These are phyloP conservation scores for Dactylellina leptospora DNA, from an alignment of 2,329 filamentous ascomycete genomes.

Conservation along the genomic window DNA sequence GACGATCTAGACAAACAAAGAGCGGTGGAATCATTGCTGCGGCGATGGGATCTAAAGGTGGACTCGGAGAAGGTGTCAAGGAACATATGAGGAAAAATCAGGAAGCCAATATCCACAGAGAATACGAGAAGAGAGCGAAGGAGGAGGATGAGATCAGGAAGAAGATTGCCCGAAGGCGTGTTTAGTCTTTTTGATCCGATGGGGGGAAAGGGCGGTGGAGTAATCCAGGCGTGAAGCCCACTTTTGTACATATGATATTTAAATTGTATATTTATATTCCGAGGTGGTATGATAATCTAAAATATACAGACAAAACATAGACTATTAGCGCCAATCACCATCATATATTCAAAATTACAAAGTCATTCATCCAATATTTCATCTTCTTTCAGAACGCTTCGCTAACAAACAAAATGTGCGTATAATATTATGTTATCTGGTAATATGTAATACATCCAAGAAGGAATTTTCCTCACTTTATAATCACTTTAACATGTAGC, in stretches of 20 bases:
- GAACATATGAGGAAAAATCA: constrained; percentile 58
- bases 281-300: too few species aligned
- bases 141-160: constrained; percentile 59
- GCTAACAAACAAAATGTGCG: too few species aligned
- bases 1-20: constrained; percentile 12
- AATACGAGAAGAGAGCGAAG: constrained; percentile 58
- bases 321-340: too few species aligned
- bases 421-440: constrained; percentile 1
- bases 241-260: constrained; percentile 28
- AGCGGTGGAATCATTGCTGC: constrained; percentile 53
- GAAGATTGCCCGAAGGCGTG: constrained; percentile 7
- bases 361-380: too few species aligned
- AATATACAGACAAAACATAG: too few species aligned
- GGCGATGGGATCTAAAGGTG: constrained; percentile 55
- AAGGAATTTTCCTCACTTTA: constrained; percentile 5
- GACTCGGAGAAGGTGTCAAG: constrained; percentile 57
- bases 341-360: not conserved
- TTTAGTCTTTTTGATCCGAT: not conserved
- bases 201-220: not conserved
- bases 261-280: constrained; percentile 35
- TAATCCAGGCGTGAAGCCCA: not conserved
- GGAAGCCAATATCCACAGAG: constrained; percentile 58
- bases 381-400: too few species aligned
- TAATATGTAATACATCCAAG: constrained; percentile 37
- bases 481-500: constrained; percentile 45